phyloP scores from a whole-genome alignment of 768 basidiomycete genomes.

The Amanita muscaria region DNA sequence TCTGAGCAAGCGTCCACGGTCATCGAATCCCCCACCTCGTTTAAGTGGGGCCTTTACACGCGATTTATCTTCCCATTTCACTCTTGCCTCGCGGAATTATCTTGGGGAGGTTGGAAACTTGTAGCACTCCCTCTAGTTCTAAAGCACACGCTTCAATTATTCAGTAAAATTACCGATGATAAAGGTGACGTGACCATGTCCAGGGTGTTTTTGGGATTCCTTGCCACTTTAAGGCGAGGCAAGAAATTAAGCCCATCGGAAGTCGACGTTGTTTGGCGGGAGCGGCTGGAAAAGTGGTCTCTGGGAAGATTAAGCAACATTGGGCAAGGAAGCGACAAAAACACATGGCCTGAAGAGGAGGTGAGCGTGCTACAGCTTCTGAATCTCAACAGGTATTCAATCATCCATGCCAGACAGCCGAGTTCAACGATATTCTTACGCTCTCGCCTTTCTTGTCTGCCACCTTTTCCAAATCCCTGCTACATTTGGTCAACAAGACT shows the following conservation, averaged over 20 bases:
- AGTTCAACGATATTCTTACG: constrained; percentile 46
- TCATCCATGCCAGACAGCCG: constrained; percentile 28
- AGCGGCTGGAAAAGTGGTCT: constrained; percentile 43
- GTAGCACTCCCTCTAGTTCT: constrained; percentile 54
- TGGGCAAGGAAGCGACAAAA: background rate
- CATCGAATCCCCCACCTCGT: constrained; percentile 9
- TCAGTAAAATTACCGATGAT: background rate
- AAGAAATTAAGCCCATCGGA: constrained; percentile 39
- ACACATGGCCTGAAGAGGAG: constrained; percentile 1
- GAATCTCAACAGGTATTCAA: too few relatives aligned
- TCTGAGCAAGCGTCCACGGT: constrained; percentile 8
- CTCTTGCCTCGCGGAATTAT: constrained; percentile 51
- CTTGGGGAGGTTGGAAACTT: constrained; percentile 74
- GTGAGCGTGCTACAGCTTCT: background rate
- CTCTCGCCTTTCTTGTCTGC: constrained; percentile 44
- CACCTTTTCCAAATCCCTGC: constrained; percentile 24
- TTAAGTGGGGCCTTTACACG: constrained; percentile 6
- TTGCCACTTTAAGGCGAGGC: constrained; percentile 38
- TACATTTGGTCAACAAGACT: constrained; percentile 34
- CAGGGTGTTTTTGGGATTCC: constrained; percentile 33
- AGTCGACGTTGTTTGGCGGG: constrained; percentile 52
- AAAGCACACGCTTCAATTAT: constrained; percentile 25
- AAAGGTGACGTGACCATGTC: constrained; percentile 33
- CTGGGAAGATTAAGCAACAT: constrained; percentile 26
- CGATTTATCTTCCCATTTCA: constrained; percentile 46